Conservation (phyloP, 257 asterid genomes). For the Mitragyna speciosa region DNA sequence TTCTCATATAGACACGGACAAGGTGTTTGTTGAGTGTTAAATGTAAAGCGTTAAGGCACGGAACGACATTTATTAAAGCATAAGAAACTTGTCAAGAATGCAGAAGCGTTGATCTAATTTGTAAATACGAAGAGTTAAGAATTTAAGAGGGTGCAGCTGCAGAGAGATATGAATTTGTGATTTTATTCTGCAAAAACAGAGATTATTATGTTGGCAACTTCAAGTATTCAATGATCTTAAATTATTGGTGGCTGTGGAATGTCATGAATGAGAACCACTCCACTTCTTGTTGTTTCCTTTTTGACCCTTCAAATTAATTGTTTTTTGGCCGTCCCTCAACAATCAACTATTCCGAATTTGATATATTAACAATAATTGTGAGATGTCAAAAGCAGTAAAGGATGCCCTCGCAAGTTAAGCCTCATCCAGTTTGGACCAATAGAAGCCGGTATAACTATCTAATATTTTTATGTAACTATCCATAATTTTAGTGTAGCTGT, state of each 20-base stretch:
- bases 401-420: too few species aligned
- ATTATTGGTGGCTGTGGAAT: neutral
- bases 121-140: neutral
- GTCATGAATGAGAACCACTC: neutral
- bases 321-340: neutral
- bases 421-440: too few species aligned
- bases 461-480: too few species aligned
- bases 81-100: neutral
- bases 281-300: neutral
- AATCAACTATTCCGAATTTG: neutral
- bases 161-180: neutral
- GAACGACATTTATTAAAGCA: neutral
- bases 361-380: neutral
- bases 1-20: neutral
- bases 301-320: neutral
- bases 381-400: too few species aligned
- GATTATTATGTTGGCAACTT: neutral
- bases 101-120: neutral
- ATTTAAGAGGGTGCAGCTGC: neutral
- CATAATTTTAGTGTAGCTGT: too few species aligned
- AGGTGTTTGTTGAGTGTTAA: neutral
- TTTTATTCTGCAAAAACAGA: neutral
- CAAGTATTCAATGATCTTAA: neutral
- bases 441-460: too few species aligned
- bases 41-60: neutral